Base-by-base conservation (phyloP, 306 rosid species). In the Bauhinia variegata region DNA sequence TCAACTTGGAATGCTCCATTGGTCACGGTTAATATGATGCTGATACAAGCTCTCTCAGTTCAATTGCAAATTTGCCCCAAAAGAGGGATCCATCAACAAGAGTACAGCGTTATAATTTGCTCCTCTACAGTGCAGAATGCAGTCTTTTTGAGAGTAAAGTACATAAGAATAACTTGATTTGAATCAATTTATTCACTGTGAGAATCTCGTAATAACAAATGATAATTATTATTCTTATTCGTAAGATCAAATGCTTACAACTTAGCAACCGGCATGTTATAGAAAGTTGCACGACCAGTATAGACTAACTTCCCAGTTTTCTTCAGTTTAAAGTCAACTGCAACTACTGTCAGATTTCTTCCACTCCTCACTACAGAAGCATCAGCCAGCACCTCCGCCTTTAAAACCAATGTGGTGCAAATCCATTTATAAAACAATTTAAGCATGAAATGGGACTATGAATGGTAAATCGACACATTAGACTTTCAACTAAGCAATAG, bases 311-410 rank as follows among this genome's bases (percentile, higher is more conserved):
- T 66, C 37, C 81, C 84, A 41, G 85, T 76, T 63, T 82, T 63
- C 82, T 82, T 80, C 66, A 75, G 67, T 65, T 79, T 89, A 41
- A 87, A 87, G 63, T 87, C 93, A 63, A 76, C 50, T 10, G 76
- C 71, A 19, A 92, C 79, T 14, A 84, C 85, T 1, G 88, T 82
- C 78, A 92, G 71, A 59, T 81, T 89, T 85, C 88, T 83, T 81
- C 98, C 96, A 36, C 84, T 68, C 78, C 82, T 88, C 63, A 89
- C 85, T 49, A 92, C 79, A 12, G 80, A 71, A 57, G 83, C 88
- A 43, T 84, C 79, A 60, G 82, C 83, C n/a, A 66, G 39, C 72
- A 89, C 85, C 74, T 89, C 93, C 9, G 88, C 85, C 98, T 87
- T 84, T 28, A 62, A 46, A 10, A 6, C 19, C 15, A 8, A 57